Base-by-base conservation (phyloP, 352 stramenopile species). In the Pythium scleroteichum region DNA sequence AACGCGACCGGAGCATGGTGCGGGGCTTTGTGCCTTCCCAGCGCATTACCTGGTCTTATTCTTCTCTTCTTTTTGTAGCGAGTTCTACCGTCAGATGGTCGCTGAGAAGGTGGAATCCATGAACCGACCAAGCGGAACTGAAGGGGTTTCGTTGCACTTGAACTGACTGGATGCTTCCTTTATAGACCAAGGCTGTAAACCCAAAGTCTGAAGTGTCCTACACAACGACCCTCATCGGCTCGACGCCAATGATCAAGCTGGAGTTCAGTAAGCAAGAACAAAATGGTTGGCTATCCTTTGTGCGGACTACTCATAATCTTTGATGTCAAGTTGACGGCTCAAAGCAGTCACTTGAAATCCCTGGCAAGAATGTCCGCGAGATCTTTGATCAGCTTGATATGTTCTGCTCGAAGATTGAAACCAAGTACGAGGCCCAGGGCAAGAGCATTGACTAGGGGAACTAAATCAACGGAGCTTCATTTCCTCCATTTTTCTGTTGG, bases 301-400 rank as follows among this genome's bases (percentile, higher is more conserved):
- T 5, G 29, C 29, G 5, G 29, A 35, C 10, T 35, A 10, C 5
- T 35, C 5, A 35, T 10, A 35, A 35, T 20, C 8, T 14, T 46
- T 29, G 14, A 33, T 27, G 2, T 35, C 4, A 53, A 94, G 85
- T 94, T 62, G 88, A 93, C 66, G 82, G 84, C 56, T 85, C 68
- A 39, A 89, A 91, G 69, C 69, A 92, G 52, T 63, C 68, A 45
- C 69, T 93, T 39, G 77, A 88, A 47, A 83, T 92, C 14, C 75
- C 81, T 19, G 62, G 65, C 73, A 89, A 88, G 69, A 85, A 88
- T 42, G 80, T 94, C 42, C 75, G 79, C 62, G 85, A 90, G 32
- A 94, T 94, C 66, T 92, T 92, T 53, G 85, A 93, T 23, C 79
- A 93, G 23, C 67, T 94, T 47, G 85, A 94, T 65, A 87, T 79